phyloP scores from a whole-genome alignment of 345 rosid species.

The Nasturtium officinale region DNA sequence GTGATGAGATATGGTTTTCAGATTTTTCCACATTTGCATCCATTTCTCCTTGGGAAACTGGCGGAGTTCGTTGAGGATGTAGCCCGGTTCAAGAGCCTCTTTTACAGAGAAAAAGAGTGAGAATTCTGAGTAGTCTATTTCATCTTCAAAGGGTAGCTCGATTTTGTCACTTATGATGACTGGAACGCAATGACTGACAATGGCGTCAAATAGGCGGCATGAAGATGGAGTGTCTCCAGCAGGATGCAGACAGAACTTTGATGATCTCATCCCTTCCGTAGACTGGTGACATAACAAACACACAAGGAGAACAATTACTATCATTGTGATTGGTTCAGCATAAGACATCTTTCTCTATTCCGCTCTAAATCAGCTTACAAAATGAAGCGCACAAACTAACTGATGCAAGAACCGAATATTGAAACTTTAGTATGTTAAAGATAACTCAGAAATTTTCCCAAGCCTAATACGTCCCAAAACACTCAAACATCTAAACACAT shows the following conservation, averaged over 20 bases:
- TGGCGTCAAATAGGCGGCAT: constrained; percentile 83
- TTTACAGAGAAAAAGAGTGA: constrained; percentile 73
- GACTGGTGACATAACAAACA: constrained; percentile 49
- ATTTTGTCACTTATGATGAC: constrained; percentile 80
- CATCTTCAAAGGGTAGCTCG: constrained; percentile 88
- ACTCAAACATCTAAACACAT: not conserved
- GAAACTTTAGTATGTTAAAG: not conserved
- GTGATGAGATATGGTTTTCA: constrained; percentile 76
- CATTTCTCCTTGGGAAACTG: constrained; percentile 73
- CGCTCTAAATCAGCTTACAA: not conserved
- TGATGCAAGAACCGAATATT: constrained; percentile 13
- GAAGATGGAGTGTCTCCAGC: constrained; percentile 97
- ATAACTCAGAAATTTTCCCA: not conserved
- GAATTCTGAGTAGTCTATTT: constrained; percentile 72
- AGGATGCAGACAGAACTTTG: constrained; percentile 87
- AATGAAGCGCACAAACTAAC: constrained; percentile 1
- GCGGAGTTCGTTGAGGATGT: constrained; percentile 66
- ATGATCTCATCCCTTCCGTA: constrained; percentile 79
- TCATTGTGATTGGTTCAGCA: not conserved
- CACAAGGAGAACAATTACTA: constrained; percentile 3
- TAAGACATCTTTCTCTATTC: constrained; percentile 5
- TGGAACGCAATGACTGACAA: constrained; percentile 86
- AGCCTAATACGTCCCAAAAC: not conserved
- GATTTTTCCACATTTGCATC: constrained; percentile 69
- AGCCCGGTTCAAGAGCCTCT: constrained; percentile 71